phyloP scores from a whole-genome alignment of 2,329 filamentous ascomycete species.

The Aureobasidium sp. region DNA sequence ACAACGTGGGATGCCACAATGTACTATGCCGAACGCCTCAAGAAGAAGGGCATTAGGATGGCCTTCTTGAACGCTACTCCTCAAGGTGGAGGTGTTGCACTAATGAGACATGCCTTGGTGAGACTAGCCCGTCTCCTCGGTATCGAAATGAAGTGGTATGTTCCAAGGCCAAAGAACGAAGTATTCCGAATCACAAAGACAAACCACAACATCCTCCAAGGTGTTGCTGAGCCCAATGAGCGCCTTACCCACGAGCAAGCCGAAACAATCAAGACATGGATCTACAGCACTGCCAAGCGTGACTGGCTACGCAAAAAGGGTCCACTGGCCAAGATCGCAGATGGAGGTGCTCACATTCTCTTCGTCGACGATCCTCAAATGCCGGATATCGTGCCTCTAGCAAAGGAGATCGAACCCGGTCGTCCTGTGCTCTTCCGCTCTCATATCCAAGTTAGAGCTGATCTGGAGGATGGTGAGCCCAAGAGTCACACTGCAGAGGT shows the following conservation, averaged over 20 bases:
- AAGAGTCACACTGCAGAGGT: constrained; percentile 62
- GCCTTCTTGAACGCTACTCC: constrained; percentile 75
- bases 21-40: constrained; percentile 54
- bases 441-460: constrained; percentile 73
- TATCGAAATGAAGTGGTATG: constrained; percentile 67
- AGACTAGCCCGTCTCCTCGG: constrained; percentile 59
- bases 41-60: constrained; percentile 55
- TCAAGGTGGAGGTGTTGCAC: constrained; percentile 71
- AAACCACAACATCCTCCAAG: constrained; percentile 82
- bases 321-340: constrained; percentile 52
- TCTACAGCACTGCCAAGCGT: constrained; percentile 60
- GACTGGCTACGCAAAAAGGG: constrained; percentile 65
- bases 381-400: constrained; percentile 66
- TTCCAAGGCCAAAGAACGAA: constrained; percentile 69
- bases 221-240: constrained; percentile 57
- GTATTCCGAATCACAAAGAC: constrained; percentile 81
- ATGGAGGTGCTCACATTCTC: constrained; percentile 68
- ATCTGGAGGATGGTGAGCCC: constrained; percentile 51
- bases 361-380: constrained; percentile 80
- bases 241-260: constrained; percentile 57
- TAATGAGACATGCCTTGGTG: constrained; percentile 73
- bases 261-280: constrained; percentile 59
- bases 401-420: constrained; percentile 61
- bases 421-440: constrained; percentile 72
- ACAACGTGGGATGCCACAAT: constrained; percentile 59